Percentiles rank a stretch among this genome's conserved stretches.
Evolutionary conservation across 805 yeast genomes (phyloP).

Genomic region (Jamesozyma gamospora): DNA sequence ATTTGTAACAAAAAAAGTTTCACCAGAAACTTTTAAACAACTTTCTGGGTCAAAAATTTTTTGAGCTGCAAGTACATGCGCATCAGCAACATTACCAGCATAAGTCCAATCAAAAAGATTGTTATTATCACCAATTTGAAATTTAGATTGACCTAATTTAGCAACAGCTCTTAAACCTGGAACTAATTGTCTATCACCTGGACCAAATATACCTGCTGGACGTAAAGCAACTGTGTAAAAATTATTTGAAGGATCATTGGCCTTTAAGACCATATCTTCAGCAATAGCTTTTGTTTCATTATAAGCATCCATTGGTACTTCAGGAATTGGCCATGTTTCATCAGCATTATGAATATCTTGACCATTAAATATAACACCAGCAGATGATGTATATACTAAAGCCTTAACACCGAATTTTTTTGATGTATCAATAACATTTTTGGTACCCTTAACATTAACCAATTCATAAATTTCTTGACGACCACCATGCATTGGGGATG

Average conservation of each 20-base stretch:
- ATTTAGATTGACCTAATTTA: constrained; percentile 73
- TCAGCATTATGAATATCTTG: constrained; percentile 84
- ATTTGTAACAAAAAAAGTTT: constrained; percentile 82
- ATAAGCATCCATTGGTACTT: constrained; percentile 89
- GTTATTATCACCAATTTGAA: constrained; percentile 90
- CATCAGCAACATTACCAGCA: constrained; percentile 96
- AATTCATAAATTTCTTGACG: constrained; percentile 73
- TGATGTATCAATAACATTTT: constrained; percentile 58
- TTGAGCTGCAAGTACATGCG: constrained; percentile 88
- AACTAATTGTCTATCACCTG: constrained; percentile 93
- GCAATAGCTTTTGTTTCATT: constrained; percentile 92
- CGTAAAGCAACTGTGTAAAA: constrained; percentile 78
- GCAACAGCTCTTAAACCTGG: constrained; percentile 87
- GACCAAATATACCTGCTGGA: constrained; percentile 98
- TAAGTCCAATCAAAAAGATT: constrained; percentile 95
- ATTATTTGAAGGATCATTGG: constrained; percentile 47
- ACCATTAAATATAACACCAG: constrained; percentile 97
- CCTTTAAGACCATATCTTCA: constrained; percentile 67
- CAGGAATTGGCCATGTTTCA: constrained; percentile 90
- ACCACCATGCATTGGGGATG: constrained; percentile 91
- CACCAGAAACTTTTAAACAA: constrained; percentile 56
- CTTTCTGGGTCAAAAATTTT: constrained; percentile 44
- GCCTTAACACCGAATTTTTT: constrained; percentile 42
- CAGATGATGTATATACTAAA: constrained; percentile 89
- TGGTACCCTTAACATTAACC: constrained; percentile 87